phyloP scores from a whole-genome alignment of 805 yeast genomes.

The Wickerhamia fluorescens region DNA sequence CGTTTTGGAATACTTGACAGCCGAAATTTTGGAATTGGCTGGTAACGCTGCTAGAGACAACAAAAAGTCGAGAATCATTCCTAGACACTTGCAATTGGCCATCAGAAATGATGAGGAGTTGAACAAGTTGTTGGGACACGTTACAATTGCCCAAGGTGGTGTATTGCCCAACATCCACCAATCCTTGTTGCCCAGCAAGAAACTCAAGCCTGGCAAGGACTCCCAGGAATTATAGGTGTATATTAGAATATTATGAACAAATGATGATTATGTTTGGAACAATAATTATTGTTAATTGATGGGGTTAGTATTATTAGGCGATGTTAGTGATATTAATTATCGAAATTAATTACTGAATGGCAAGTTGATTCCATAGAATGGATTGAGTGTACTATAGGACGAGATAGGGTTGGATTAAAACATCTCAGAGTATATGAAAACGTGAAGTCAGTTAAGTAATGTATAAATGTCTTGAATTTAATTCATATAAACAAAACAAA shows the following conservation, averaged over 20 bases:
- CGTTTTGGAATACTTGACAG: slow-evolving; percentile 43
- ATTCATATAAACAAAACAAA: too few relatives aligned
- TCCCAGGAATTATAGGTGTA: slow-evolving; percentile 44
- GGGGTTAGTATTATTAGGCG: too few relatives aligned
- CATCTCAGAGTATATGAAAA: too few relatives aligned
- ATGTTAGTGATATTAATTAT: too few relatives aligned
- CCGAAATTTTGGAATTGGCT: slow-evolving; percentile 45
- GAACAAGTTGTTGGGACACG: slow-evolving; percentile 53
- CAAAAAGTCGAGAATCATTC: slow-evolving; percentile 77
- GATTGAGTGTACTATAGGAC: too few relatives aligned
- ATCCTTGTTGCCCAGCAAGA: slow-evolving; percentile 48
- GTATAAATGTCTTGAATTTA: too few relatives aligned
- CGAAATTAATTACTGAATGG: too few relatives aligned
- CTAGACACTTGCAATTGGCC: slow-evolving; percentile 47
- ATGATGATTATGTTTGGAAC: slow-evolving; percentile 6
- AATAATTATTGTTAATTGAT: slow-evolving; percentile 1
- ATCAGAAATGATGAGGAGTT: slow-evolving; percentile 48
- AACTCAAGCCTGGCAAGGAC: slow-evolving; percentile 42
- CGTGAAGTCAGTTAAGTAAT: too few relatives aligned
- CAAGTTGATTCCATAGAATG: too few relatives aligned
- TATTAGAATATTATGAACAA: slow-evolving; percentile 4
- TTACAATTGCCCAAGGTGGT: slow-evolving; percentile 51
- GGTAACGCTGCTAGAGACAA: slow-evolving; percentile 56
- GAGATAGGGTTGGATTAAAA: too few relatives aligned
- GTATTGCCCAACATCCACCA: slow-evolving; percentile 46